Evolutionary conservation across 148 eudicot genomes (phyloP).

Genomic region (Rhododendron vialii): DNA sequence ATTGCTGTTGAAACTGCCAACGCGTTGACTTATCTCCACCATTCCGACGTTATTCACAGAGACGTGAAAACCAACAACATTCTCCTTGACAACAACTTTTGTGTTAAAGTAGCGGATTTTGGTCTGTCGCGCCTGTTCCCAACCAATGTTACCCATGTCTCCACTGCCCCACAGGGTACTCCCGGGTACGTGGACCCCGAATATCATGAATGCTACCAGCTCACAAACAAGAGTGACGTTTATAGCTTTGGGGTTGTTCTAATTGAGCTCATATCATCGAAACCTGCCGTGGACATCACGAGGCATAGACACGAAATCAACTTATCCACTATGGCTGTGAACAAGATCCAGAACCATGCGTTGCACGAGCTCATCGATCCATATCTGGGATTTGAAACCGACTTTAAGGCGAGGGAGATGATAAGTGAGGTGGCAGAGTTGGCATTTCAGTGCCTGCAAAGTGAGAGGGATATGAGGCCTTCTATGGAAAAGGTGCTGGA

Average conservation of each 20-base stretch:
- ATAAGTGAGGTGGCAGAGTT: conserved; percentile 28
- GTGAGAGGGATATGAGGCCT: conserved; percentile 28
- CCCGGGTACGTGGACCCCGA: conserved; percentile 51
- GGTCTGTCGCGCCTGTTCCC: conserved; percentile 45
- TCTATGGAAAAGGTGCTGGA: conserved; percentile 30
- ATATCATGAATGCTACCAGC: conserved; percentile 36
- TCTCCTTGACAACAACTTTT: conserved; percentile 41
- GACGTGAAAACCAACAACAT: conserved; percentile 66
- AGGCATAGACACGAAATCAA: conserved; percentile 37
- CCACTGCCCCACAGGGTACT: conserved; percentile 50
- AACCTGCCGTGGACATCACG: conserved; percentile 35
- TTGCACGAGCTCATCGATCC: conserved; percentile 38
- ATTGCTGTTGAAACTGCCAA: conserved; percentile 56
- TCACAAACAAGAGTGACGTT: conserved; percentile 43
- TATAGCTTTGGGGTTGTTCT: conserved; percentile 46
- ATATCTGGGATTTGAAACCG: conserved; percentile 17
- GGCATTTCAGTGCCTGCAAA: conserved; percentile 33
- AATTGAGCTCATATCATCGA: conserved; percentile 37
- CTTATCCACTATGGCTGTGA: conserved; percentile 26
- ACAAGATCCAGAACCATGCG: conserved; percentile 17
- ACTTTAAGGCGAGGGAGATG: conserved; percentile 17
- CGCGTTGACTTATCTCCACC: conserved; percentile 56
- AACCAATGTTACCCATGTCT: conserved; percentile 30
- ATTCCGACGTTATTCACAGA: conserved; percentile 55
- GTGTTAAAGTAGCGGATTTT: conserved; percentile 41